Evolutionary conservation across 2,329 filamentous ascomycete genomes (phyloP).

Genomic region (Mycogone perniciosa): DNA sequence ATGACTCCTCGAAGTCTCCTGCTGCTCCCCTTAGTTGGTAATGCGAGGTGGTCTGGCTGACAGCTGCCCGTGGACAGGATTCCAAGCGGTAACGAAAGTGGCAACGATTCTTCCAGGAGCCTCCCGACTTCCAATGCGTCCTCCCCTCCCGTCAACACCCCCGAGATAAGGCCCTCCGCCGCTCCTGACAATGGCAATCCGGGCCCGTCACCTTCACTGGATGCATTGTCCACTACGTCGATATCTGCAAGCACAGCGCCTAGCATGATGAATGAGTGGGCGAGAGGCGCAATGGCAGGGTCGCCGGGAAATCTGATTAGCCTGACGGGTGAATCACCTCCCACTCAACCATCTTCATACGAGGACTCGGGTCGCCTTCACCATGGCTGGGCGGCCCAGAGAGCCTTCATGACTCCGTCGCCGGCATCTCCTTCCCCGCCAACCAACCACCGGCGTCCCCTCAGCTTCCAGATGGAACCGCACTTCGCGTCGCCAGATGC

Average conservation of each 20-base stretch:
- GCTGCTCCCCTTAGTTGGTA: neutral
- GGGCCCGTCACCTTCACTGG: conserved; percentile 40
- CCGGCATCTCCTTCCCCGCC: conserved; percentile 37
- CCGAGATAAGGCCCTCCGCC: conserved; percentile 38
- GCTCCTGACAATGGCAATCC: conserved; percentile 38
- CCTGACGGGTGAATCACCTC: conserved; percentile 46
- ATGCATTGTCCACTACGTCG: conserved; percentile 43
- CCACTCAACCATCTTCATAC: conserved; percentile 47
- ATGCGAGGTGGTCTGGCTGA: conserved; percentile 17
- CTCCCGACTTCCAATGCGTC: conserved; percentile 37
- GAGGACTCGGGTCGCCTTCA: conserved; percentile 40
- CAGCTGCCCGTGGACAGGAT: conserved; percentile 18
- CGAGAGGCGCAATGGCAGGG: conserved; percentile 37
- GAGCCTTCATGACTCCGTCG: conserved; percentile 38
- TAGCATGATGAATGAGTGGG: conserved; percentile 43
- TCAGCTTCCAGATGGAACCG: conserved; percentile 50
- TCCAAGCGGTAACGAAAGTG: conserved; percentile 24
- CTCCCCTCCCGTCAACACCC: conserved; percentile 38
- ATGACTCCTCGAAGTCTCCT: conserved; percentile 20
- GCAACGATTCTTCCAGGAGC: conserved; percentile 31
- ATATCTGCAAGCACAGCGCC: conserved; percentile 42
- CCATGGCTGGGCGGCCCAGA: conserved; percentile 41
- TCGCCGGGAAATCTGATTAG: conserved; percentile 50
- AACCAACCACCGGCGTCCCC: conserved; percentile 35
- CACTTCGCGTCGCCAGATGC: conserved; percentile 37